Evolutionary conservation across 2,329 filamentous ascomycete genomes (phyloP).

Genomic region (Didymosphaeria variabile): DNA sequence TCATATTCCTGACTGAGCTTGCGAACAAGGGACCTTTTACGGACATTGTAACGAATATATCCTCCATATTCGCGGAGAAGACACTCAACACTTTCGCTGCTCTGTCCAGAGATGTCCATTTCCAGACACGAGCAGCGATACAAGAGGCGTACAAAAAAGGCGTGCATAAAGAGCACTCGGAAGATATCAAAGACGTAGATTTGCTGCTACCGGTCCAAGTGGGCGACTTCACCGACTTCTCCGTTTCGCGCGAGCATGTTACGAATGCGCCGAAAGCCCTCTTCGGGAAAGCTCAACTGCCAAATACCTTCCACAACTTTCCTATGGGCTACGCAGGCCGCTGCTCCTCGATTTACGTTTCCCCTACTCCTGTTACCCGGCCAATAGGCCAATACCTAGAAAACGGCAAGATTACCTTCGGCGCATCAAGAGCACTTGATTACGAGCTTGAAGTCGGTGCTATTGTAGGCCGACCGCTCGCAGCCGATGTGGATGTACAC

Average conservation of each 20-base stretch:
- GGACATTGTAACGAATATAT: constrained; percentile 27
- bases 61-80: constrained; percentile 41
- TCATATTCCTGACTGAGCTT: constrained; percentile 62
- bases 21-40: constrained; percentile 42
- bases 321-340: constrained; percentile 65
- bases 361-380: constrained; percentile 50
- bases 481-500: constrained; percentile 49
- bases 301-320: constrained; percentile 41
- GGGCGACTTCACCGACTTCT: constrained; percentile 68
- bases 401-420: constrained; percentile 48
- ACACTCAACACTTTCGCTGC: constrained; percentile 62
- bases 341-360: constrained; percentile 62
- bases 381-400: constrained; percentile 41
- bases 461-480: constrained; percentile 54
- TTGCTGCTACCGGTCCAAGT: constrained; percentile 66
- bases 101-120: constrained; percentile 51
- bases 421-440: constrained; percentile 54
- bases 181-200: constrained; percentile 52
- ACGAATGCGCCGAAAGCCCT: constrained; percentile 58
- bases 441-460: constrained; percentile 62
- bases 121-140: constrained; percentile 53
- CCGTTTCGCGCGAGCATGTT: constrained; percentile 62
- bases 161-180: constrained; percentile 19
- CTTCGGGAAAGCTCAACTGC: constrained; percentile 29
- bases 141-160: constrained; percentile 45